Evolutionary conservation across 1,284 basidiomycete species (phyloP).

Genomic region (Ustilago hordei): DNA sequence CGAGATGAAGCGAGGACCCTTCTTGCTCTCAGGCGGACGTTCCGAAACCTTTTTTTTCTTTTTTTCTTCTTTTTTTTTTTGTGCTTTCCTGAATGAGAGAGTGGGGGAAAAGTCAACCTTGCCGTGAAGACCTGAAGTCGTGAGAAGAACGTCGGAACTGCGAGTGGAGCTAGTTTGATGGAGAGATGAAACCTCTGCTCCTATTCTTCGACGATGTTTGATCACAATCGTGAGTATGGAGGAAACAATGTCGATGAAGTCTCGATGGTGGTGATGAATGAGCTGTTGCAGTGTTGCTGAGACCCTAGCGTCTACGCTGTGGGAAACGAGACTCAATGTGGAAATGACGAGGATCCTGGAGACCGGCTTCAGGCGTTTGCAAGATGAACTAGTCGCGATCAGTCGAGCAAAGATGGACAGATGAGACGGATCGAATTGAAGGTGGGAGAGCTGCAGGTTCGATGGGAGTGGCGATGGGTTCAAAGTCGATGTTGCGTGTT

Average conservation of each 20-base stretch:
- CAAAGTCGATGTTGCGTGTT: neutral
- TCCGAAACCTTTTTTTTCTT: slow-evolving; percentile 5
- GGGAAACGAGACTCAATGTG: neutral
- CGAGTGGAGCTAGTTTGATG: neutral
- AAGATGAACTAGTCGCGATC: neutral
- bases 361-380: slow-evolving; percentile 5
- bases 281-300: slow-evolving; percentile 3
- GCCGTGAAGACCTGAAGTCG: neutral
- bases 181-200: neutral
- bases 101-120: slow-evolving; percentile 8
- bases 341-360: neutral
- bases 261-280: slow-evolving; percentile 6
- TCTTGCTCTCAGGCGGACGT: neutral
- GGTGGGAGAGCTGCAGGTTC: neutral
- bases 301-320: neutral
- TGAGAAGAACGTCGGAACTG: neutral
- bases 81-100: neutral
- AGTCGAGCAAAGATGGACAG: neutral
- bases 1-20: slow-evolving; percentile 5
- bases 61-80: no score
- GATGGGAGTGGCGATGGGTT: slow-evolving; percentile 2
- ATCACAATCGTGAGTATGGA: neutral
- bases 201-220: slow-evolving; percentile 4
- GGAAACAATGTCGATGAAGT: neutral
- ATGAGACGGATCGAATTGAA: neutral